Percentiles rank a stretch among this genome's conserved stretches.
Conservation (phyloP, 306 rosid genomes). For the Nissolia schottii region DNA sequence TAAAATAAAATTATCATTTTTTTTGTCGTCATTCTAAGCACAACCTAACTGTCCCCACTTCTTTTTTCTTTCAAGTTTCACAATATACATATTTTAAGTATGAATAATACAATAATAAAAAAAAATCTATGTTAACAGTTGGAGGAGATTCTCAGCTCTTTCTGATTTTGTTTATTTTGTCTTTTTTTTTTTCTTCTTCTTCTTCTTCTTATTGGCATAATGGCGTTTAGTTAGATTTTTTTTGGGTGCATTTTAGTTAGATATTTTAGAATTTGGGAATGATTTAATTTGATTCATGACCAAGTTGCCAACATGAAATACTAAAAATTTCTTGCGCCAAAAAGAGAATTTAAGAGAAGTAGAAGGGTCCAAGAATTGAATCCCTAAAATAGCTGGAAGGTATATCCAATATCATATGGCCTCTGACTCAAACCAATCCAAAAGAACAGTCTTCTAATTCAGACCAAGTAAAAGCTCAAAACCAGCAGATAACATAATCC, state of each 20-base stretch:
- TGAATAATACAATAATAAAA: background rate
- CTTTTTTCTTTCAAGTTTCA: background rate
- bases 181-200: background rate
- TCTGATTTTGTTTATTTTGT: too few relatives aligned
- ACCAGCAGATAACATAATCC: conserved; percentile 30
- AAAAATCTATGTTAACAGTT: background rate
- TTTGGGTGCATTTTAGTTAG: background rate
- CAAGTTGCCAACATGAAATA: background rate
- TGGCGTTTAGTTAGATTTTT: background rate
- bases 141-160: background rate
- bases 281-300: background rate
- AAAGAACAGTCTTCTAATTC: conserved; percentile 17
- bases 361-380: background rate
- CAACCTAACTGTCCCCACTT: background rate
- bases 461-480: conserved; percentile 14
- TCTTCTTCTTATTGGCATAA: background rate
- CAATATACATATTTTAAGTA: background rate
- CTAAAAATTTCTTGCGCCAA: background rate
- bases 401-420: background rate
- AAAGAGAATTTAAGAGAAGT: background rate
- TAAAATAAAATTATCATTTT: too few relatives aligned
- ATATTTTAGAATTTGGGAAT: background rate
- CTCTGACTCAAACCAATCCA: background rate
- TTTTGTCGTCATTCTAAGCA: background rate
- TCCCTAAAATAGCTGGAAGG: background rate